These are phyloP conservation scores for Naganishia cerealis DNA, from an alignment of 1,284 basidiomycete genomes.

Conservation along the genomic window DNA sequence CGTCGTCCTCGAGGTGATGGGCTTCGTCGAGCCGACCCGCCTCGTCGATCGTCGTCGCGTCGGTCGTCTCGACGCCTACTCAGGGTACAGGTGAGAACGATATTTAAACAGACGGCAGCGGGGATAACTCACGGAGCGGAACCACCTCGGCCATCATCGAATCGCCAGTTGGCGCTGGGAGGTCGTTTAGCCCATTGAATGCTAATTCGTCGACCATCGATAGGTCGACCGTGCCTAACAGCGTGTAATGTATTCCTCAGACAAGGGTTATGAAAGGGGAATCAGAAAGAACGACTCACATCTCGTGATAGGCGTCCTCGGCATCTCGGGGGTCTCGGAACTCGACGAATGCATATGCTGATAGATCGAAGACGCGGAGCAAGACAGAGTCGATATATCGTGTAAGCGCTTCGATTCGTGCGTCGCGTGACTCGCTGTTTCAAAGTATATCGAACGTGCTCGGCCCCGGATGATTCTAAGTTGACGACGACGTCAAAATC, in stretches of 20 bases:
- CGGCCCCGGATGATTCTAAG: not conserved
- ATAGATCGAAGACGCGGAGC: constrained; percentile 33
- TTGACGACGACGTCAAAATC: not conserved
- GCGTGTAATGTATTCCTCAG: constrained; percentile 12
- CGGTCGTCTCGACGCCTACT: not conserved
- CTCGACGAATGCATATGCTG: constrained; percentile 88
- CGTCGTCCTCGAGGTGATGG: constrained; percentile 6
- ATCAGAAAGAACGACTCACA: constrained; percentile 60
- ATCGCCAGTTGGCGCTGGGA: constrained; percentile 30
- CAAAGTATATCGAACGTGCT: not conserved
- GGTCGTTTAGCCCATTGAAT: constrained; percentile 73
- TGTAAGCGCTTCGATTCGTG: constrained; percentile 24
- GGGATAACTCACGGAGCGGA: constrained; percentile 12
- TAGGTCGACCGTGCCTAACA: constrained; percentile 74
- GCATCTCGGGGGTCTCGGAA: constrained; percentile 79
- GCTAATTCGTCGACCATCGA: constrained; percentile 77
- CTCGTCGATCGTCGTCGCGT: constrained; percentile 21
- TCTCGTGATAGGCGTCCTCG: constrained; percentile 85
- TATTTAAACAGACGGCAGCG: not conserved
- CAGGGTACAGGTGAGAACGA: not conserved
- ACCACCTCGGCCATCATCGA: constrained; percentile 23
- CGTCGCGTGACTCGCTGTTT: constrained; percentile 4
- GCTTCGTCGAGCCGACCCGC: constrained; percentile 8
- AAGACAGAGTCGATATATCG: constrained; percentile 9
- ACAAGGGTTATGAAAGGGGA: not conserved